Evolutionary conservation across 2,329 filamentous ascomycete genomes (phyloP), one percentile per base, ranked within the genome.

Genomic region (Calonectria hawksworthii): DNA sequence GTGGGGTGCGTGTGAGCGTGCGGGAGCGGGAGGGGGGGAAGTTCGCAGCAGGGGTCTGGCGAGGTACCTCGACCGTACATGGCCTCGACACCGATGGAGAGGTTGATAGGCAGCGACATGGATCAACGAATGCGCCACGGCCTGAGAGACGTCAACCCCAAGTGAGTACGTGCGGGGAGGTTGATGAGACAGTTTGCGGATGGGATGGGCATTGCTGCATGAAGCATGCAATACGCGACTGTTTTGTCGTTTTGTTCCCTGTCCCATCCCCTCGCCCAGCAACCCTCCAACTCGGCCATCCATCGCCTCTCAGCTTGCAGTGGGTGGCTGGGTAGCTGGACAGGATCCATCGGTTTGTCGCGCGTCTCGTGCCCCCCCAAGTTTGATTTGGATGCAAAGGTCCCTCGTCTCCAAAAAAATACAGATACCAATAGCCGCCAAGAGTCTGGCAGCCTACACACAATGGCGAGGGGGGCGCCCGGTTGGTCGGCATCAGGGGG

Each of bases 401-500:
- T 67, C 34, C 72, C 72, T 70, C 13, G 59, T 30, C 56, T 38
- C 44, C 47, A 32, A 26, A 41, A 56, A 52, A 65, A 23, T n/a
- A 44, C 50, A 68, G 51, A 47, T 44, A 32, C 68, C 64, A 38
- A 63, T 63, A 63, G 34, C 72, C 44, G 66, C 61, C 65, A 64
- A 47, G 63, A 66, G 67, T 59, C 32, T 74, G 50, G 56, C 66
- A 70, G 61, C 67, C 67, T 70, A 51, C 28, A 66, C 26, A 38
- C 70, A 41, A 32, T 41, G 56, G n/a, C 47, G 36, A 56, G 70
- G 47, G 72, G 65, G 44, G 66, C 26, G 32, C 59, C 67, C 72
- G 72, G 72, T 63, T 70, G 59, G 61, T 63, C 67, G 72, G 72
- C 72, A 70, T 36, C 56, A 67, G 67, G 72, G 56, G 67, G 66